phyloP scores from a whole-genome alignment of 1,284 basidiomycete species.

The Ganoderma resinaceum region DNA sequence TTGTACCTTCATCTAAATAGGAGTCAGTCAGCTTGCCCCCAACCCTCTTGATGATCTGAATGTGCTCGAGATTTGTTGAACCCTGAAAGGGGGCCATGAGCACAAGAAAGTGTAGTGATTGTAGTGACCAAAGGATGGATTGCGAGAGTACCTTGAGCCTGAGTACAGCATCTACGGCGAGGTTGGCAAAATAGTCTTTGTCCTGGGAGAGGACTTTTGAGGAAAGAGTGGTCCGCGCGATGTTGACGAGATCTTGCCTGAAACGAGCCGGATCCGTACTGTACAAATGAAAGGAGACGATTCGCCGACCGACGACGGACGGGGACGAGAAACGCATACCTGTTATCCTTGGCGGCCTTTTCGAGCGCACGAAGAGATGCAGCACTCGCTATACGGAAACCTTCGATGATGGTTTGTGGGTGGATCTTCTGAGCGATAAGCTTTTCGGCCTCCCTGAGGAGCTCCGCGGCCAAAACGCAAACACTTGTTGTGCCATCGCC shows the following conservation, averaged over 20 bases:
- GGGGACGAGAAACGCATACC: slow-evolving; percentile 54
- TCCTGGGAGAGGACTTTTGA: slow-evolving; percentile 98
- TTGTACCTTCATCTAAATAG: slow-evolving; percentile 93
- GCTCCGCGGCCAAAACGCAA: slow-evolving; percentile 91
- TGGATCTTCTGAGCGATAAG: slow-evolving; percentile 94
- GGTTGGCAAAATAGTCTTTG: slow-evolving; percentile 98
- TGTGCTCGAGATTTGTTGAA: slow-evolving; percentile 96
- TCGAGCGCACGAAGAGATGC: slow-evolving; percentile 90
- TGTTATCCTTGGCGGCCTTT: slow-evolving; percentile 83
- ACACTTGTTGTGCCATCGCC: slow-evolving; percentile 98
- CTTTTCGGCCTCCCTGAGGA: slow-evolving; percentile 96
- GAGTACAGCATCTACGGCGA: slow-evolving; percentile 97
- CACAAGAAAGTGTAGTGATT: not conserved
- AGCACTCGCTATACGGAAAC: slow-evolving; percentile 91
- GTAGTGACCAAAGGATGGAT: not conserved
- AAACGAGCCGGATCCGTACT: slow-evolving; percentile 81
- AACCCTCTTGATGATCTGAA: slow-evolving; percentile 99
- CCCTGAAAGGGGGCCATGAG: slow-evolving; percentile 56
- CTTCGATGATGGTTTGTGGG: slow-evolving; percentile 99
- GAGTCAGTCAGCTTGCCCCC: slow-evolving; percentile 99
- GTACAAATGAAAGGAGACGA: slow-evolving; percentile 11
- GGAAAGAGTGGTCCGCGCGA: slow-evolving; percentile 94
- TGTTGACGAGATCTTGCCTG: slow-evolving; percentile 93
- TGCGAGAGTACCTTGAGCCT: slow-evolving; percentile 75
- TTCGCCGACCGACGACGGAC: not conserved